A percentile compares a stretch with the other conserved stretches of the same genome.
Conservation (phyloP, 805 yeast genomes). For the Wickerhamiella hasegawae region DNA sequence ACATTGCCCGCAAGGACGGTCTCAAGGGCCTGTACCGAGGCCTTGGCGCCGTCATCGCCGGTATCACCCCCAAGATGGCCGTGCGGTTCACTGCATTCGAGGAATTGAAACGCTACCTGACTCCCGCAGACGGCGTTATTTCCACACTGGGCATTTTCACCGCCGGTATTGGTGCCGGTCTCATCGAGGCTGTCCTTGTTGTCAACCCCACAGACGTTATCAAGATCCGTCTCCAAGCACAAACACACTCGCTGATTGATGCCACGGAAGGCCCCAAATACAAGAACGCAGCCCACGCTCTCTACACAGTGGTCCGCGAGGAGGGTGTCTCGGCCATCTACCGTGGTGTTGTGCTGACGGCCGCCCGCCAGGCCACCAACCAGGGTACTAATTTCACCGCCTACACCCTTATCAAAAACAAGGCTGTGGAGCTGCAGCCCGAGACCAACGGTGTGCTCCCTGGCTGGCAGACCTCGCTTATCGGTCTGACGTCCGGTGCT, state of each 20-base stretch:
- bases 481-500: constrained; percentile 90
- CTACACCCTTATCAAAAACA: constrained; percentile 68
- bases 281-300: constrained; percentile 85
- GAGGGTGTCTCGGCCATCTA: constrained; percentile 83
- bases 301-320: constrained; percentile 65
- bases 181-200: constrained; percentile 85
- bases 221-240: constrained; percentile 91
- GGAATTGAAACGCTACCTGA: constrained; percentile 57
- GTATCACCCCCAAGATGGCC: constrained; percentile 97
- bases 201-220: constrained; percentile 98
- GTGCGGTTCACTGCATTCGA: constrained; percentile 91
- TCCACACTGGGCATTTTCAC: constrained; percentile 62
- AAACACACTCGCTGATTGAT: constrained; percentile 76
- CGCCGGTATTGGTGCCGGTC: constrained; percentile 96
- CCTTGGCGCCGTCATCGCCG: constrained; percentile 90
- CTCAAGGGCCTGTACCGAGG: constrained; percentile 84
- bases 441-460: constrained; percentile 52
- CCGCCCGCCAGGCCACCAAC: constrained; percentile 94
- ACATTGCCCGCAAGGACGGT: constrained; percentile 66
- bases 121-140: constrained; percentile 40
- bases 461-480: constrained; percentile 82
- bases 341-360: constrained; percentile 90
- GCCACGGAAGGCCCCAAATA: constrained; percentile 70
- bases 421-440: constrained; percentile 37
- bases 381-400: constrained; percentile 98